Evolutionary conservation across 441 rosid genomes (phyloP), one percentile per base, ranked within the genome.

Genomic region (Kokia cookei): DNA sequence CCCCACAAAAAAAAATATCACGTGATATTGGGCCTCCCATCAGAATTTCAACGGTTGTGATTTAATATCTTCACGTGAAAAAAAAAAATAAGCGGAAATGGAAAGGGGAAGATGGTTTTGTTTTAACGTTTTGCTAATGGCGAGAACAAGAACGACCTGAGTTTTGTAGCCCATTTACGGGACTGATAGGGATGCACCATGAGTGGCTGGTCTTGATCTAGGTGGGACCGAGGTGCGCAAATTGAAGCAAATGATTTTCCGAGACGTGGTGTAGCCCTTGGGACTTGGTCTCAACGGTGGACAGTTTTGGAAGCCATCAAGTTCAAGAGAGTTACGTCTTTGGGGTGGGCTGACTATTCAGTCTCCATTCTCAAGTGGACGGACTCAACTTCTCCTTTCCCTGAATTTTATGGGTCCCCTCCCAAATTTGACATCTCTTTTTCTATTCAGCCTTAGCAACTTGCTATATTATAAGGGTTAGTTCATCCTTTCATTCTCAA

Each of bases 211-310:
- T 29, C 67, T 29, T 27, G 5, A 19, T 68, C 32, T 17, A 0
- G 7, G 75, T 73, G 74, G 81, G 73, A 43, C 75, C 75, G 15
- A 6, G 1, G 3, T 10, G 29, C 22, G 29, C 24, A 47, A 80
- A 14, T 6, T 0, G 27, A 0, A 29, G 27, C 4, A 59, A 42
- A 42, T 59, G 35, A 6, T 12, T 6, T 6, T 17, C 17, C 27
- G 29, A n/a, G 29, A n/a, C 6, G 4, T 11, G 68, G 80, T 73
- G 85, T 85, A 77, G 84, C 85, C 87, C 83, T 12, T 13, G 17
- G 76, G 68, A 76, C 57, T 60, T 67, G 9, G 57, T 65, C 62
- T 77, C 76, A 77, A 76, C 76, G 84, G 81, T 35, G 69, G 63
- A 7, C 43, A 63, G 55, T 11, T n/a, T 26, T 0, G 9, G 1